Conservation (phyloP, 306 rosid species). For the Crataegus laevigata region DNA sequence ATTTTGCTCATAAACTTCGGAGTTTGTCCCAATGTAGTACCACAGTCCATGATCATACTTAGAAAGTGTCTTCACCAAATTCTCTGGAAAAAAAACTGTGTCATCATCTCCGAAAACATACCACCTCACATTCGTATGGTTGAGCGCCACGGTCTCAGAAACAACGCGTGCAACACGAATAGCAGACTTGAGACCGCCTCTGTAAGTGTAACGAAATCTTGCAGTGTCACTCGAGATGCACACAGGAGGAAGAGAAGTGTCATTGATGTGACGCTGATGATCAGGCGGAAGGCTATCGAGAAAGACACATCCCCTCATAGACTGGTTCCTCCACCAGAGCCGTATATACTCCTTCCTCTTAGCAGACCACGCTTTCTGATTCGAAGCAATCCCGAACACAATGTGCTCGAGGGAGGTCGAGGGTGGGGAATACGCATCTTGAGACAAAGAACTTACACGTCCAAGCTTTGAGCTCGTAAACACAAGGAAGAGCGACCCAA, state of each 20-base stretch:
- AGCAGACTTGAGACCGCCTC: constrained; percentile 46
- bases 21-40: constrained; percentile 82
- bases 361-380: constrained; percentile 42
- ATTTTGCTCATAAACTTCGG: constrained; percentile 67
- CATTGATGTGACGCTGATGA: constrained; percentile 10
- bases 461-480: constrained; percentile 17
- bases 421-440: constrained; percentile 29
- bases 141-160: constrained; percentile 47
- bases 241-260: constrained; percentile 56
- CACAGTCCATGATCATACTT: constrained; percentile 72
- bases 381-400: constrained; percentile 84
- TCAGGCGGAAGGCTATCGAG: constrained; percentile 38
- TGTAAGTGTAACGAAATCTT: constrained; percentile 53
- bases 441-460: background rate
- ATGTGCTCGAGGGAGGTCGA: constrained; percentile 52
- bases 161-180: constrained; percentile 80
- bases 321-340: constrained; percentile 65
- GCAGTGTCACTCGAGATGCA: constrained; percentile 67
- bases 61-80: constrained; percentile 68
- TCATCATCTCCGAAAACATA: constrained; percentile 91
- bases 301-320: constrained; percentile 70
- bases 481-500: constrained; percentile 33
- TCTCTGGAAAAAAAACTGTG: constrained; percentile 73
- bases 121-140: constrained; percentile 68
- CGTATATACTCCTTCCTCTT: constrained; percentile 47